Percentiles rank a stretch among this genome's conserved stretches.
These are phyloP conservation scores for Biscutella laevigata DNA, from an alignment of 441 rosid genomes.

Conservation along the genomic window DNA sequence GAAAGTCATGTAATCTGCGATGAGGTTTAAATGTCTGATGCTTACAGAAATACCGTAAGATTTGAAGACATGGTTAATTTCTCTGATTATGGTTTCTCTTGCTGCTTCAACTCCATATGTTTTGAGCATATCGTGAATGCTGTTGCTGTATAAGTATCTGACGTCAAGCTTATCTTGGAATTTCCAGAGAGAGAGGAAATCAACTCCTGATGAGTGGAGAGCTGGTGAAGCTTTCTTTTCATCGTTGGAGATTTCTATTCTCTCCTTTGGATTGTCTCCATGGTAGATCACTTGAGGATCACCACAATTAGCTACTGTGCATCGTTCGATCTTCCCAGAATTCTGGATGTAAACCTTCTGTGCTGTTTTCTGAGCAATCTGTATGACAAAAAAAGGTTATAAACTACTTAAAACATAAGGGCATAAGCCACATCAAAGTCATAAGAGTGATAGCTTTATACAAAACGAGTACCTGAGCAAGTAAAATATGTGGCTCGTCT, in stretches of 20 bases:
- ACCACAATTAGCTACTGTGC: conserved; percentile 35
- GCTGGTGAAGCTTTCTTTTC: conserved; percentile 59
- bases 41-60: conserved; percentile 79
- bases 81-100: conserved; percentile 77
- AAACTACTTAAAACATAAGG: neutral
- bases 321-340: conserved; percentile 65
- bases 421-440: neutral
- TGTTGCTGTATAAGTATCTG: conserved; percentile 72
- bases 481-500: conserved; percentile 72
- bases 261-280: conserved; percentile 64
- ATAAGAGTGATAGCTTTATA: neutral
- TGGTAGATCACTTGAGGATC: conserved; percentile 77
- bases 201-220: conserved; percentile 67
- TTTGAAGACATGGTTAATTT: conserved; percentile 71
- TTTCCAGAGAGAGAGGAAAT: conserved; percentile 59
- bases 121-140: conserved; percentile 63
- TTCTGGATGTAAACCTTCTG: conserved; percentile 84
- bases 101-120: conserved; percentile 94
- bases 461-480: conserved; percentile 64
- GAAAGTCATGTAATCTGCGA: conserved; percentile 91
- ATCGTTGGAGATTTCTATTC: conserved; percentile 42
- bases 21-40: conserved; percentile 65
- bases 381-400: neutral
- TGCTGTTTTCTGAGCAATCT: conserved; percentile 83
- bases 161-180: conserved; percentile 66